Conservation (phyloP, 306 rosid genomes). For the Quercus bicolor region DNA sequence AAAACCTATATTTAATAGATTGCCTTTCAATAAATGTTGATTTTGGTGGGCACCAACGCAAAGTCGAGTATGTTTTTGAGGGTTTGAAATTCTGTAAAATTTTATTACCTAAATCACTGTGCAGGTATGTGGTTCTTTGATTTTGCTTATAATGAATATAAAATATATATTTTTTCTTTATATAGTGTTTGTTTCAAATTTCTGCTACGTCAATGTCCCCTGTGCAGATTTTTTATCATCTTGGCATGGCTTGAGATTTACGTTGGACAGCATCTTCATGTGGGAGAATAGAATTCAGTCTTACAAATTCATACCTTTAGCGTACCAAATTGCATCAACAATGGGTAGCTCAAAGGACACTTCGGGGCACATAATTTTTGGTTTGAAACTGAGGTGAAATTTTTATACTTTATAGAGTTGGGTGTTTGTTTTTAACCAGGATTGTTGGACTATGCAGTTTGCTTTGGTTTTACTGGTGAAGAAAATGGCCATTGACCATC, state of each 20-base stretch:
- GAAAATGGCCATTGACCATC: too few relatives aligned
- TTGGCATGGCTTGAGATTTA: conserved; percentile 84
- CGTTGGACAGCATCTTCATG: conserved; percentile 56
- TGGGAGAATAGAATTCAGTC: conserved; percentile 46
- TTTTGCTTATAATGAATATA: too few relatives aligned
- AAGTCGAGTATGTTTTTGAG: neutral
- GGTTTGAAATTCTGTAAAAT: neutral
- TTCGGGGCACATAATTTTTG: too few relatives aligned
- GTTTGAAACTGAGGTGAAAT: too few relatives aligned
- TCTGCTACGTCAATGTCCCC: conserved; percentile 14
- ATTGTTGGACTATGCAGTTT: too few relatives aligned
- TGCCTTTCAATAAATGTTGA: neutral
- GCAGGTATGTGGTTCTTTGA: neutral
- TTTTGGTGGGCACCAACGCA: neutral
- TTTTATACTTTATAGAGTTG: too few relatives aligned
- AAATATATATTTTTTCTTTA: too few relatives aligned
- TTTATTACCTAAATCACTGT: neutral
- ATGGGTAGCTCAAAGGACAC: too few relatives aligned
- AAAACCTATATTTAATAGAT: neutral
- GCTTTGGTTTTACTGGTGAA: too few relatives aligned
- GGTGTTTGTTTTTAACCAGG: too few relatives aligned
- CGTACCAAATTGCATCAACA: too few relatives aligned
- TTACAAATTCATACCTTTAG: too few relatives aligned
- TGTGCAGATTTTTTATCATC: conserved; percentile 74
- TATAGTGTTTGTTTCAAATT: neutral